Conservation (phyloP, 164 flowering plant species). For the Kalanchoe fedtschenkoi region DNA sequence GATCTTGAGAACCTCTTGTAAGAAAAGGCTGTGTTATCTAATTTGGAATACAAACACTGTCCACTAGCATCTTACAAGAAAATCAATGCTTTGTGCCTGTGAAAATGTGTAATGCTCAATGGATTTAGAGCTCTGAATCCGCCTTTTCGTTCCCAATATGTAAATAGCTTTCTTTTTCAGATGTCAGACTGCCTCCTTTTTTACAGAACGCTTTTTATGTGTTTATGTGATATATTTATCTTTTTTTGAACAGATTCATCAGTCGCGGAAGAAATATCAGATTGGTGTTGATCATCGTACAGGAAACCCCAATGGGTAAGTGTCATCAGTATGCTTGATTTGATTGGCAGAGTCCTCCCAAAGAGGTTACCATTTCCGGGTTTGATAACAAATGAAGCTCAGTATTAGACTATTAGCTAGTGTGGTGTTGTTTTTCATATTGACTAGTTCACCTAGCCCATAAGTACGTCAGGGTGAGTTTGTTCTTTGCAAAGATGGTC, state of each 20-base stretch:
- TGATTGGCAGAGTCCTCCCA: neutral
- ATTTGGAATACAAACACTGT: too few species aligned
- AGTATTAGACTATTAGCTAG: too few species aligned
- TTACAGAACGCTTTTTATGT: neutral
- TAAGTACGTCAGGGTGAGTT: neutral
- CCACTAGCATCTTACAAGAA: too few species aligned
- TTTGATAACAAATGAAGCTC: neutral
- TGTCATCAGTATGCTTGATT: neutral
- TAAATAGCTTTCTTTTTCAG: neutral
- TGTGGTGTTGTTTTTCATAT: too few species aligned
- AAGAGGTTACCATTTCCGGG: neutral
- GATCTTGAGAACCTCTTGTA: too few species aligned
- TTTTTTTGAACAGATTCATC: slow-evolving; percentile 32
- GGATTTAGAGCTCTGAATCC: too few species aligned
- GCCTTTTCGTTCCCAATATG: neutral
- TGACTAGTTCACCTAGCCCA: neutral
- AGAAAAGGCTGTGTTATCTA: too few species aligned
- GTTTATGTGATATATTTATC: neutral
- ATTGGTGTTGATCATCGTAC: slow-evolving; percentile 58
- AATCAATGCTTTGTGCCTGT: too few species aligned
- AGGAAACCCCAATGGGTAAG: slow-evolving; percentile 44
- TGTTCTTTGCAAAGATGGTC: neutral
- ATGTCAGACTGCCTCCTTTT: neutral
- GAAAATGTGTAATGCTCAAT: too few species aligned
- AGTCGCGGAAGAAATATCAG: slow-evolving; percentile 66